Conservation (phyloP, 257 asterid genomes). For the Petrea volubilis region DNA sequence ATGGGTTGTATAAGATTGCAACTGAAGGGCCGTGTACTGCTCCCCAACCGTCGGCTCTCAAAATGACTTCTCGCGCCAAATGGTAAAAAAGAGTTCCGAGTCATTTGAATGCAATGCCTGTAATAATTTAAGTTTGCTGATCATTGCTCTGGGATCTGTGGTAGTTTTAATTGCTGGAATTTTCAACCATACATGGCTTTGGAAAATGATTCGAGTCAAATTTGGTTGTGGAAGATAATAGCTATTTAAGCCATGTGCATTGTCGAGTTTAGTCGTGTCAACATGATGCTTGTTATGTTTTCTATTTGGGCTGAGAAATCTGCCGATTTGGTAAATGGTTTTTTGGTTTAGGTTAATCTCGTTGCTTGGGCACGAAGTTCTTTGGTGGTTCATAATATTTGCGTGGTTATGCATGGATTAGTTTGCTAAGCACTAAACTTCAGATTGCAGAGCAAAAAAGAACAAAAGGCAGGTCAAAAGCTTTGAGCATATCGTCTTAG, state of each 20-base stretch:
- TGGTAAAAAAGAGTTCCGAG: constrained; percentile 47
- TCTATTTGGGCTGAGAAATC: neutral
- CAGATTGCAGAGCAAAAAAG: neutral
- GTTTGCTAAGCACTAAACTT: neutral
- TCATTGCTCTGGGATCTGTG: constrained; percentile 12
- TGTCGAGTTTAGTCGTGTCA: neutral
- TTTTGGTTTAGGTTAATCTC: neutral
- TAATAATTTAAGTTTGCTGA: neutral
- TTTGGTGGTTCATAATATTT: neutral
- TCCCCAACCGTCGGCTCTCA: constrained; percentile 92
- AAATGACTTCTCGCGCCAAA: constrained; percentile 96
- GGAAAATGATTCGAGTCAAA: neutral
- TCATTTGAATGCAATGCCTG: neutral
- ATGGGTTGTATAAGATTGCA: constrained; percentile 89
- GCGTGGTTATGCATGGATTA: neutral
- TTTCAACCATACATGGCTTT: neutral
- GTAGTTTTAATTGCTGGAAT: neutral
- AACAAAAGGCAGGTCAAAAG: neutral
- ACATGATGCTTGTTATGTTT: neutral
- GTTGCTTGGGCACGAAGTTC: neutral
- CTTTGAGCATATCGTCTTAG: neutral
- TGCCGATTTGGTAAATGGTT: neutral
- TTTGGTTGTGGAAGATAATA: neutral
- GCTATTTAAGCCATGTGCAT: neutral
- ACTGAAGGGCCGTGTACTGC: constrained; percentile 87